A percentile compares a stretch with the other conserved stretches of the same genome.
Evolutionary conservation across 106 monocot species (phyloP).

Genomic region (Acorus calamus): DNA sequence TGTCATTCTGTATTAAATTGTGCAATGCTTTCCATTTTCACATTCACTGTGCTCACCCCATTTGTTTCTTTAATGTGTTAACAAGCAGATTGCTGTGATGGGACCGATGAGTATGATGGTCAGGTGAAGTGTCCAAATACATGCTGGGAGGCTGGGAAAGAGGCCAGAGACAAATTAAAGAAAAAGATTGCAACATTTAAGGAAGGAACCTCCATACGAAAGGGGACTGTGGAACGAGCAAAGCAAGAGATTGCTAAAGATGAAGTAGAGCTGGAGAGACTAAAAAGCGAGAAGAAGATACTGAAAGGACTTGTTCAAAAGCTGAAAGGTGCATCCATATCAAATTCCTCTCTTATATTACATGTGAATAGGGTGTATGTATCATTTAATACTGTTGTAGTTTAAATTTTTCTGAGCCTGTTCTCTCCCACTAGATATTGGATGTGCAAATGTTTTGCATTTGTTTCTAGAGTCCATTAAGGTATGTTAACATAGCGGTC

Average conservation of each 20-base stretch:
- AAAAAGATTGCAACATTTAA: conserved; percentile 74
- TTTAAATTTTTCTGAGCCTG: not conserved
- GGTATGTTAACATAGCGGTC: no score
- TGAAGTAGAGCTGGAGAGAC: conserved; percentile 64
- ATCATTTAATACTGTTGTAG: conserved; percentile 1
- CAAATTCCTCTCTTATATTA: no score
- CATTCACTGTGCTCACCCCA: no score
- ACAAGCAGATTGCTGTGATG: conserved; percentile 88
- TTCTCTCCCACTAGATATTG: no score
- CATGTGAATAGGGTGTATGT: no score
- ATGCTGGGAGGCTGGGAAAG: conserved; percentile 99
- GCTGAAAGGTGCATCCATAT: conserved; percentile 60
- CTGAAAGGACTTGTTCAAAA: conserved; percentile 73
- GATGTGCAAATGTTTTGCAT: no score
- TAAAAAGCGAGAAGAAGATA: conserved; percentile 73
- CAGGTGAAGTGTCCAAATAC: conserved; percentile 64
- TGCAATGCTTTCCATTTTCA: no score
- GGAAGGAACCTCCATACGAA: conserved; percentile 55
- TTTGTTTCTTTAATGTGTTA: no score
- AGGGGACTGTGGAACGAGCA: conserved; percentile 64
- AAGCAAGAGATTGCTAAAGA: conserved; percentile 73
- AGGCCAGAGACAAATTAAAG: conserved; percentile 73
- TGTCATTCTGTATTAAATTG: no score
- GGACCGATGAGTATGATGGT: conserved; percentile 90
- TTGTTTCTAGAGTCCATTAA: no score